Evolutionary conservation across 768 basidiomycete genomes (phyloP).

Genomic region (Russula sp.): DNA sequence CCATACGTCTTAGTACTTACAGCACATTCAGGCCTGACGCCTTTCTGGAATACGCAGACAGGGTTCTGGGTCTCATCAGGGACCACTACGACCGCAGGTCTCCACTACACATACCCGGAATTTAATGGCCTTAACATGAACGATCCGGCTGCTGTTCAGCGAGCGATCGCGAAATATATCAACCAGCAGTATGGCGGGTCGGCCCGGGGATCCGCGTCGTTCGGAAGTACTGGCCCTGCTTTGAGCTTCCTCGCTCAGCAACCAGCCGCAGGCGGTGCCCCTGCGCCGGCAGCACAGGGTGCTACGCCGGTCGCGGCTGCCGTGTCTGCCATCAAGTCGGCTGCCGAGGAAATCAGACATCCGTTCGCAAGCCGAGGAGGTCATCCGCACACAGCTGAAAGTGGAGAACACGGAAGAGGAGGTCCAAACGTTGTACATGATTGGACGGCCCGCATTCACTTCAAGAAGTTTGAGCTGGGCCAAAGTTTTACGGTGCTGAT

Average conservation of each 20-base stretch:
- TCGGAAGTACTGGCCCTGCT: not conserved
- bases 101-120: constrained; percentile 49
- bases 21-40: constrained; percentile 36
- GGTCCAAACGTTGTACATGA: constrained; percentile 26
- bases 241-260: constrained; percentile 20
- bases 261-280: not conserved
- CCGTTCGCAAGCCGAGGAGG: not conserved
- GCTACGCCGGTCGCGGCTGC: not conserved
- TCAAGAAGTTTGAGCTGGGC: constrained; percentile 41
- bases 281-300: not conserved
- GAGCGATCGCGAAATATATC: constrained; percentile 33
- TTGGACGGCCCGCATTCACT: constrained; percentile 39
- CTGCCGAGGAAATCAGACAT: not conserved
- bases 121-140: constrained; percentile 37
- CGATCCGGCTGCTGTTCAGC: constrained; percentile 28
- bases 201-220: not conserved
- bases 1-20: not conserved
- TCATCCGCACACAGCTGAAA: not conserved
- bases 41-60: constrained; percentile 39
- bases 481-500: constrained; percentile 40
- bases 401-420: not conserved
- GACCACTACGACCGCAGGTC: constrained; percentile 28
- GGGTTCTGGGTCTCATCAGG: constrained; percentile 38
- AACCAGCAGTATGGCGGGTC: constrained; percentile 34
- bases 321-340: not conserved